Evolutionary conservation across 2,329 filamentous ascomycete genomes (phyloP).

Genomic region (Xylariomycetidae sp.): DNA sequence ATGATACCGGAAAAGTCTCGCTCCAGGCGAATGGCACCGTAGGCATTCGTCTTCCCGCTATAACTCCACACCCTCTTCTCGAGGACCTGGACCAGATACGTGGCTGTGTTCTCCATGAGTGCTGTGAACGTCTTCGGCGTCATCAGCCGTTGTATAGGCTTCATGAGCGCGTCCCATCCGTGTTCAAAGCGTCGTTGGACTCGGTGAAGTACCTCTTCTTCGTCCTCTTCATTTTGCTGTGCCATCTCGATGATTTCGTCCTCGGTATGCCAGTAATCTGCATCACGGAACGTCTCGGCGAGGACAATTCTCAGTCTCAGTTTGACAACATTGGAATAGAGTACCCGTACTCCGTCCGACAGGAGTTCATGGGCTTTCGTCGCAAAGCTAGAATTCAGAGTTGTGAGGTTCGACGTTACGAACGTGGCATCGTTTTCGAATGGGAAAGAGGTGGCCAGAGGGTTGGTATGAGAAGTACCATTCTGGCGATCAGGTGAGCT

Average conservation of each 20-base stretch:
- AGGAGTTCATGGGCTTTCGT: constrained; percentile 77
- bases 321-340: constrained; percentile 85
- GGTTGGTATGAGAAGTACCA: constrained; percentile 32
- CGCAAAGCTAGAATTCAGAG: constrained; percentile 67
- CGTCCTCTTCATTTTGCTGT: constrained; percentile 48
- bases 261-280: constrained; percentile 72
- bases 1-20: constrained; percentile 69
- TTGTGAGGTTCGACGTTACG: constrained; percentile 63
- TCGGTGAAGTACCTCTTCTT: constrained; percentile 55
- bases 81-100: constrained; percentile 70
- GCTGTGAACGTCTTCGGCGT: constrained; percentile 71
- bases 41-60: constrained; percentile 71
- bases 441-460: constrained; percentile 66
- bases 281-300: constrained; percentile 83
- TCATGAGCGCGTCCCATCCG: constrained; percentile 81
- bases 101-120: constrained; percentile 70
- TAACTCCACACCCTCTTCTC: constrained; percentile 86
- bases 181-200: constrained; percentile 77
- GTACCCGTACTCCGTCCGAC: constrained; percentile 75
- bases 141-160: constrained; percentile 78
- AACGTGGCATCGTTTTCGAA: constrained; percentile 70
- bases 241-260: constrained; percentile 56
- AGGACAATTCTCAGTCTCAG: constrained; percentile 79
- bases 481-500: constrained; percentile 33
- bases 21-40: constrained; percentile 67